phyloP scores from a whole-genome alignment of 169 alveolate genomes.

The Plasmodium adleri region DNA sequence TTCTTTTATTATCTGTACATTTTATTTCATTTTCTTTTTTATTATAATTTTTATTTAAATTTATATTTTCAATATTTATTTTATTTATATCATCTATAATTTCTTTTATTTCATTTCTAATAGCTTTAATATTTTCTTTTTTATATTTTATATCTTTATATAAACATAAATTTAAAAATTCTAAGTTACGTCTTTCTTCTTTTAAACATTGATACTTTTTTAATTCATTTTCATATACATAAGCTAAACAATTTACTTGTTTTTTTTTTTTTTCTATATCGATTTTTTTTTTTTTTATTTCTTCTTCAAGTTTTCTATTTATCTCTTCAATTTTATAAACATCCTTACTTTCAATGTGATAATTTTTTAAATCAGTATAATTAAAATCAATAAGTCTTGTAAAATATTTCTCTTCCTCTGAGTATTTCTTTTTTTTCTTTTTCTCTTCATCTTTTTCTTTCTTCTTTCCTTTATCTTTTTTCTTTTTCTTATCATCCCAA shows the following conservation, averaged over 20 bases:
- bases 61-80: constrained; percentile 55
- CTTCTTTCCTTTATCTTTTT: neutral
- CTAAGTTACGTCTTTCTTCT: constrained; percentile 69
- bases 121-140: constrained; percentile 47
- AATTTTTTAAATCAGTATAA: constrained; percentile 28
- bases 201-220: constrained; percentile 67
- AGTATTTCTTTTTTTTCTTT: neutral
- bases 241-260: constrained; percentile 32
- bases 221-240: constrained; percentile 59
- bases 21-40: constrained; percentile 56
- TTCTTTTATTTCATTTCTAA: constrained; percentile 63
- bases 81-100: constrained; percentile 58
- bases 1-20: constrained; percentile 35
- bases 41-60: constrained; percentile 38
- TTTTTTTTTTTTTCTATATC: constrained; percentile 46
- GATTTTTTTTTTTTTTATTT: constrained; percentile 41
- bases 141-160: constrained; percentile 70
- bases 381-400: constrained; percentile 51
- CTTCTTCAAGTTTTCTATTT: constrained; percentile 51
- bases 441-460: neutral
- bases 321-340: constrained; percentile 63
- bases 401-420: constrained; percentile 30
- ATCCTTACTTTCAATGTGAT: constrained; percentile 64
- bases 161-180: constrained; percentile 53
- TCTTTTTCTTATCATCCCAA: neutral